Evolutionary conservation across 208 protist species (phyloP).

Genomic region (Leishmania guyanensis): DNA sequence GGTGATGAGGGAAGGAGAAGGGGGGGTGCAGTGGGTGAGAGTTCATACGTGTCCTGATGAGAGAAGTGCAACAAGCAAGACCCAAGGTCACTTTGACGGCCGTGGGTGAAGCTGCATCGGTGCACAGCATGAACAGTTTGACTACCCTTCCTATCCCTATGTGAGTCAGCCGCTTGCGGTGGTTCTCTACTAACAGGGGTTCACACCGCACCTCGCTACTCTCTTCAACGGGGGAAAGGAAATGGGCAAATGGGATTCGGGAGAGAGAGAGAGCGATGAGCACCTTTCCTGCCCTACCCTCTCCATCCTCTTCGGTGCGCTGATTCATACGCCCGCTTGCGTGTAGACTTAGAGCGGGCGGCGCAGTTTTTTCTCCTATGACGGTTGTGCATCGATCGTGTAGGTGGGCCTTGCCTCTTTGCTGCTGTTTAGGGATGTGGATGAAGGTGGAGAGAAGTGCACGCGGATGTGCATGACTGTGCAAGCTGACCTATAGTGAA

Average conservation of each 20-base stretch:
- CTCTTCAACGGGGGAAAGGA: not conserved
- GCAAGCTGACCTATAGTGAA: not conserved
- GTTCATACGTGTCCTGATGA: not conserved
- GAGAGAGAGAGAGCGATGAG: not conserved
- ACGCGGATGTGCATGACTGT: not conserved
- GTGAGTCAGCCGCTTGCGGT: not conserved
- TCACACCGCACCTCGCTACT: not conserved
- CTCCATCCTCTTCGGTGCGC: not conserved
- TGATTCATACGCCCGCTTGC: not conserved
- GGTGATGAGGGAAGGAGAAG: not conserved
- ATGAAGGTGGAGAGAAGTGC: not conserved
- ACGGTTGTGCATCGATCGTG: not conserved
- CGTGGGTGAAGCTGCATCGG: no score
- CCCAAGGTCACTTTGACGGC: not conserved
- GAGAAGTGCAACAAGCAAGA: not conserved
- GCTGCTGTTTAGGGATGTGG: not conserved
- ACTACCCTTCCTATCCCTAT: not conserved
- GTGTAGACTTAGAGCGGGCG: not conserved
- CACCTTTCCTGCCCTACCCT: not conserved
- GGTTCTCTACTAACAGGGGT: not conserved
- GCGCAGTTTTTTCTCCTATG: not conserved
- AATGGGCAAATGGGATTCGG: not conserved
- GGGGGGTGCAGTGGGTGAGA: not conserved
- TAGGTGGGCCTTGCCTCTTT: not conserved
- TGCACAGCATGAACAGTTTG: not conserved